Evolutionary conservation across 768 basidiomycete genomes (phyloP).

Genomic region (Tylopilus cervinicoccineus): DNA sequence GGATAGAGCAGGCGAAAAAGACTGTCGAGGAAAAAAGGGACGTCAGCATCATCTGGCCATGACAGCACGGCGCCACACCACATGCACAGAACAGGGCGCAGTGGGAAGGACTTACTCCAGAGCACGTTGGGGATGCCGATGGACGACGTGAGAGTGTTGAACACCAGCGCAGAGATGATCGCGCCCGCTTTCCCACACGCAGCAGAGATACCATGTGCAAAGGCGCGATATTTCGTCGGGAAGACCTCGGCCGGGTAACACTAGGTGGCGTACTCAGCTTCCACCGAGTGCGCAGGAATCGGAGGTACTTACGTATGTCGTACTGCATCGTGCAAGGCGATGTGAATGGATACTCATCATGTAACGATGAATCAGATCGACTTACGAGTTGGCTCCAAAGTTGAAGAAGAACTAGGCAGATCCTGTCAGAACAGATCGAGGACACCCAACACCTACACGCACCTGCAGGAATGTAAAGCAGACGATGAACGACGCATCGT

Average conservation of each 20-base stretch:
- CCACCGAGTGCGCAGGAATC: no score
- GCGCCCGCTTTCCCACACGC: conserved; percentile 74
- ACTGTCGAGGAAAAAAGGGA: conserved; percentile 35
- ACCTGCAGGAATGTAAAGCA: conserved; percentile 68
- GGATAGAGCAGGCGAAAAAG: conserved; percentile 61
- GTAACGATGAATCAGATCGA: not conserved
- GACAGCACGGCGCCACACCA: not conserved
- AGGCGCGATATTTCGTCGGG: conserved; percentile 70
- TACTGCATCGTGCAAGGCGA: conserved; percentile 29
- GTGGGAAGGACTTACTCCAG: conserved; percentile 54
- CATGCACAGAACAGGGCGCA: not conserved
- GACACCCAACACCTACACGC: not conserved
- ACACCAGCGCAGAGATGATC: conserved; percentile 70
- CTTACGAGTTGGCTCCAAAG: conserved; percentile 70
- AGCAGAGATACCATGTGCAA: conserved; percentile 72
- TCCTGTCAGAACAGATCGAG: not conserved
- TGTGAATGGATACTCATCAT: not conserved
- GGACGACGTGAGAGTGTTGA: conserved; percentile 56
- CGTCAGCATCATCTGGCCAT: not conserved
- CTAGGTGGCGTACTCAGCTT: conserved; percentile 29
- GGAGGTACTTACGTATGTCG: conserved; percentile 43
- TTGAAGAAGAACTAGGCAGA: conserved; percentile 67
- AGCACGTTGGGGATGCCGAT: conserved; percentile 64
- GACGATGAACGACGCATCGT: conserved; percentile 61
- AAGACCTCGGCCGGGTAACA: conserved; percentile 77